These are phyloP conservation scores for Nemania abortiva DNA, from an alignment of 2,329 filamentous ascomycete species.

Conservation along the genomic window DNA sequence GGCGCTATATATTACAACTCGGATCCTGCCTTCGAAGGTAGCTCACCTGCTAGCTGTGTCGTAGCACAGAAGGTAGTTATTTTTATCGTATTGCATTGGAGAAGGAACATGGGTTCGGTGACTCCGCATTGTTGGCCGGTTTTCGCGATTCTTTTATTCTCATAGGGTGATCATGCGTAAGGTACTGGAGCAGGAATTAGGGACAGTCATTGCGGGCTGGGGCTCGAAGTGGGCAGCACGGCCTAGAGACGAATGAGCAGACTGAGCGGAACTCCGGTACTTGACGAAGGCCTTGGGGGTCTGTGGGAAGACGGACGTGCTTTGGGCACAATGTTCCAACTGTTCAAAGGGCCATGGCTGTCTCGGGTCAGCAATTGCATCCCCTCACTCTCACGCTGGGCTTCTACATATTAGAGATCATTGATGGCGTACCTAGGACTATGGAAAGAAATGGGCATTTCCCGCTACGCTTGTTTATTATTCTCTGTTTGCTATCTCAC, in stretches of 20 bases:
- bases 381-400: conserved; percentile 1
- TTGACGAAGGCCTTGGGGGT: conserved; percentile 6
- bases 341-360: background rate
- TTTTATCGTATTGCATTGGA: conserved; percentile 39
- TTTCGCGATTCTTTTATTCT: conserved; percentile 33
- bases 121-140: conserved; percentile 35
- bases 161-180: conserved; percentile 17
- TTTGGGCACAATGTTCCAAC: conserved; percentile 8
- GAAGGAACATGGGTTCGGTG: conserved; percentile 37
- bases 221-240: conserved; percentile 14
- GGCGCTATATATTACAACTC: conserved; percentile 40
- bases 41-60: conserved; percentile 16
- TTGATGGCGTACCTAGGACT: conserved; percentile 33
- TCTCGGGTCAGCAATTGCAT: conserved; percentile 16
- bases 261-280: conserved; percentile 4
- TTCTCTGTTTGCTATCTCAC: conserved; percentile 5
- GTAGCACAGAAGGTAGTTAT: conserved; percentile 23
- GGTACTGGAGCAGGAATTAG: conserved; percentile 27
- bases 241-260: conserved; percentile 16
- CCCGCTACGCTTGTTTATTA: conserved; percentile 1
- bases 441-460: conserved; percentile 27
- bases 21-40: conserved; percentile 31
- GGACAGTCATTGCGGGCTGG: conserved; percentile 23
- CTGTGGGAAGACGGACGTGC: conserved; percentile 8
- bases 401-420: conserved; percentile 29